Percentiles rank a stretch among this genome's conserved stretches.
These are phyloP conservation scores for Euphorbia corollata DNA, from an alignment of 441 rosid species.

Conservation along the genomic window DNA sequence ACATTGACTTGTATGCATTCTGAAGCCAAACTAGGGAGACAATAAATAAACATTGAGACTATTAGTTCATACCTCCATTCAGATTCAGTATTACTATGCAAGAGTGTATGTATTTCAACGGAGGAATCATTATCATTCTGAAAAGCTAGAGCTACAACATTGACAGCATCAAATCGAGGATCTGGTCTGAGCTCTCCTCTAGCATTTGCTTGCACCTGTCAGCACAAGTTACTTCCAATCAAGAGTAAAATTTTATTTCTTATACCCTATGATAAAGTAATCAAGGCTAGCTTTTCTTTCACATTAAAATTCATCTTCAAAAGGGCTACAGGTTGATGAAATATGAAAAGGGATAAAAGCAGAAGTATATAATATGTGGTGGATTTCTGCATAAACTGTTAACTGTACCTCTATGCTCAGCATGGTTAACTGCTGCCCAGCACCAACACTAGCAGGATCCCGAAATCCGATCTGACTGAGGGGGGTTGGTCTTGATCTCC, in stretches of 20 bases:
- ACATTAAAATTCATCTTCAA: not conserved
- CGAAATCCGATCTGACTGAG: slow-evolving; percentile 90
- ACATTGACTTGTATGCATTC: slow-evolving; percentile 1
- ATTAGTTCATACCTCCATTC: slow-evolving; percentile 44
- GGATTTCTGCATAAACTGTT: slow-evolving; percentile 12
- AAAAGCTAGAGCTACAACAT: slow-evolving; percentile 56
- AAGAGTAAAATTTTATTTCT: slow-evolving; percentile 9
- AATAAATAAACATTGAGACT: not conserved
- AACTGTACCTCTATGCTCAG: slow-evolving; percentile 78
- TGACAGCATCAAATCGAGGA: slow-evolving; percentile 82
- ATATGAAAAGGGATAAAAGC: not conserved
- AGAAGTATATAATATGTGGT: slow-evolving; percentile 11
- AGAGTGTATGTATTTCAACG: slow-evolving; percentile 47
- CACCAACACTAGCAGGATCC: slow-evolving; percentile 95
- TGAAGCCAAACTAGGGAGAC: not conserved
- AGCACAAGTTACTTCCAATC: slow-evolving; percentile 16
- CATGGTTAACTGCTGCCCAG: slow-evolving; percentile 86
- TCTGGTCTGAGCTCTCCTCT: slow-evolving; percentile 85
- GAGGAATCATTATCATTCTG: slow-evolving; percentile 55
- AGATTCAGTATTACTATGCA: slow-evolving; percentile 39
- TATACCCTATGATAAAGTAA: not conserved
- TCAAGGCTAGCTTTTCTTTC: slow-evolving; percentile 3
- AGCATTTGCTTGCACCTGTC: slow-evolving; percentile 79
- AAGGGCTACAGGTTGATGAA: slow-evolving; percentile 12
- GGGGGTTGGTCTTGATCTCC: slow-evolving; percentile 72